Evolutionary conservation across 75 land plant species (phyloP).

Genomic region (Chamaecyparis obtusa): DNA sequence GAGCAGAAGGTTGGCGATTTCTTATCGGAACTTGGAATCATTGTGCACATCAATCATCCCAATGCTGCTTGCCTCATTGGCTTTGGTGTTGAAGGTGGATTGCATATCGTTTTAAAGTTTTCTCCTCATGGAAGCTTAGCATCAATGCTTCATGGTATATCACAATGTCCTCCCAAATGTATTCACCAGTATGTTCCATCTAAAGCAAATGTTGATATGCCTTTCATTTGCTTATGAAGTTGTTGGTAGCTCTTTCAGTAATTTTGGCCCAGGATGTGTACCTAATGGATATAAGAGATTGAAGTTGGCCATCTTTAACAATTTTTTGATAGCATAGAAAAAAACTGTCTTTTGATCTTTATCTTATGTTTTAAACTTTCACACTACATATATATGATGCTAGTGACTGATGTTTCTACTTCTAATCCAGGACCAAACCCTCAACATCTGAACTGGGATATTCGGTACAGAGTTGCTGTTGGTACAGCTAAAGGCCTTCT

Average conservation of each 20-base stretch:
- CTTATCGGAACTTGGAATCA: slow-evolving; percentile 82
- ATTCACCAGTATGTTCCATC: background rate
- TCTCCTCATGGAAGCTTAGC: slow-evolving; percentile 78
- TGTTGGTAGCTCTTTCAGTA: background rate
- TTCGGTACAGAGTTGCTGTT: slow-evolving; percentile 48
- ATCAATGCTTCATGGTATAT: slow-evolving; percentile 68
- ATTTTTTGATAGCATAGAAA: background rate
- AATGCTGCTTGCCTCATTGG: slow-evolving; percentile 79
- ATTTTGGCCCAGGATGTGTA: background rate
- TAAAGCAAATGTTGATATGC: background rate
- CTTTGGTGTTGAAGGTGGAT: slow-evolving; percentile 68
- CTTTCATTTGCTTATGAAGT: background rate
- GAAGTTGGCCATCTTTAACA: background rate
- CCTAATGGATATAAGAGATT: background rate
- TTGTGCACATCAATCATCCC: slow-evolving; percentile 78
- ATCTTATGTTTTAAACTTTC: background rate
- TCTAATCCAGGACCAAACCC: slow-evolving; percentile 9
- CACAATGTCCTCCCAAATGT: background rate
- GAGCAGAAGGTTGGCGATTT: slow-evolving; percentile 60
- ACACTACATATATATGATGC: background rate
- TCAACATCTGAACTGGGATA: slow-evolving; percentile 53
- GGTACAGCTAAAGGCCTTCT: slow-evolving; percentile 73
- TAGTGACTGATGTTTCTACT: background rate
- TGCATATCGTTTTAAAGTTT: slow-evolving; percentile 70
- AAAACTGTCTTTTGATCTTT: background rate